Evolutionary conservation across 257 asterid species (phyloP), one percentile per base, ranked within the genome.

Genomic region (Przewalskia tangutica): DNA sequence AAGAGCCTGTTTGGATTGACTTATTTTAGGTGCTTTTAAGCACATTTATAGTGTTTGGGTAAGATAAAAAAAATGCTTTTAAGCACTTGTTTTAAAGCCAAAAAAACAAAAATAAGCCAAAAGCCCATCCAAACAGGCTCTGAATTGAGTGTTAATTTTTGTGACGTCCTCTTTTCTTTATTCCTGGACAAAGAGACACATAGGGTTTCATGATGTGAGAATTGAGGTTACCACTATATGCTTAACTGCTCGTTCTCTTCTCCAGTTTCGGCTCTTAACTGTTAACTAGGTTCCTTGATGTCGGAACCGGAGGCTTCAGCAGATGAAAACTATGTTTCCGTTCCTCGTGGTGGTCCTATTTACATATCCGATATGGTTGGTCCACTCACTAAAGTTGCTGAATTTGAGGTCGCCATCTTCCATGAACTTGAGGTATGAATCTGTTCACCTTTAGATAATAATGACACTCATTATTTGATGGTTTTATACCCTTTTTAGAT

Each of bases 311-410:
- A 83, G 23, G 91, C 62, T 55, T 87, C 80, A 46, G 92, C 88
- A 82, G 95, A 92, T 77, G 91, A 90, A 60, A 67, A 18, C 56
- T 79, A 77, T 40, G 91, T 88, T 80, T 85, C 97, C 6, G 82
- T 94, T 83, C 97, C 98, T 17, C 94, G 90, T 58, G 98, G 98
- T 60, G 98, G 98, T 18, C 97, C 98, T 11, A 86, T 91, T 67
- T 93, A 87, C 75, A 88, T 89, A 10, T 83, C 87, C 4, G 90
- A 91, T 87, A 90, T 88, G 90, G 87, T 92, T 8, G 90, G 95
- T 60, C 91, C 92, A 8, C 90, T 86, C 82, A 92, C 92, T 3
- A 85, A 86, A 71, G 93, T 89, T 71, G 87, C 97, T 16, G 90
- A 87, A 40, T 94, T 92, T 40, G 93, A 92, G 88, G 79, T 40